phyloP scores from a whole-genome alignment of 768 basidiomycete genomes.

The Macrolepiota fuliginosa region DNA sequence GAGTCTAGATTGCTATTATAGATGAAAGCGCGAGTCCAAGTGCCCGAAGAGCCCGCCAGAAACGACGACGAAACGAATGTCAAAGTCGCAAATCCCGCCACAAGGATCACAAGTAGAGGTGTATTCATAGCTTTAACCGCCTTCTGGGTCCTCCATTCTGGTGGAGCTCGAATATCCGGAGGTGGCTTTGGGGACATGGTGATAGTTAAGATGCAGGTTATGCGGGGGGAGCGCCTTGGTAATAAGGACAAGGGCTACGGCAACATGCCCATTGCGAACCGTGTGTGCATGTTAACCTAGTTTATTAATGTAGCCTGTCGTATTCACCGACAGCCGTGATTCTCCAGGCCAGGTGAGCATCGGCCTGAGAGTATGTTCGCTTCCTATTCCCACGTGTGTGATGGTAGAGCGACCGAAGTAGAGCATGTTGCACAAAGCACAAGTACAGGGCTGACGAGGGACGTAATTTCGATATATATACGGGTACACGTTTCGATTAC shows the following conservation, averaged over 20 bases:
- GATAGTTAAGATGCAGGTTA: not conserved
- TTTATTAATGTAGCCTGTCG: not conserved
- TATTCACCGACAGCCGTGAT: not conserved
- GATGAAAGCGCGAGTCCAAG: not conserved
- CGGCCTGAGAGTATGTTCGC: not conserved
- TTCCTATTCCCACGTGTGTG: not conserved
- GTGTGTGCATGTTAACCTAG: constrained; percentile 5
- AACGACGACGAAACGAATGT: constrained; percentile 10
- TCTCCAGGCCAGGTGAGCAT: not conserved
- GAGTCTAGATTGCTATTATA: not conserved
- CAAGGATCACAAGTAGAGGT: constrained; percentile 7
- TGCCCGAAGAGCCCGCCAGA: constrained; percentile 1
- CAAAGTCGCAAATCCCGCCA: constrained; percentile 11
- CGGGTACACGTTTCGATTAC: not conserved
- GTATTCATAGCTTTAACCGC: not conserved
- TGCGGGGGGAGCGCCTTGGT: not conserved
- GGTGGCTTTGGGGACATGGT: constrained; percentile 8
- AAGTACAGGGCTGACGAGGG: not conserved
- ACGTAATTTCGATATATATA: not conserved
- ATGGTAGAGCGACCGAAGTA: not conserved
- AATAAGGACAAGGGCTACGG: constrained; percentile 1
- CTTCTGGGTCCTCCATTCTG: not conserved
- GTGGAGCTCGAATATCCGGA: constrained; percentile 3
- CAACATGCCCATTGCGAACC: not conserved
- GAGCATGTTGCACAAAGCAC: not conserved